Evolutionary conservation across 352 stramenopile genomes (phyloP), one percentile per base, ranked within the genome.

Genomic region (Phytophthora macrochlamydospora): DNA sequence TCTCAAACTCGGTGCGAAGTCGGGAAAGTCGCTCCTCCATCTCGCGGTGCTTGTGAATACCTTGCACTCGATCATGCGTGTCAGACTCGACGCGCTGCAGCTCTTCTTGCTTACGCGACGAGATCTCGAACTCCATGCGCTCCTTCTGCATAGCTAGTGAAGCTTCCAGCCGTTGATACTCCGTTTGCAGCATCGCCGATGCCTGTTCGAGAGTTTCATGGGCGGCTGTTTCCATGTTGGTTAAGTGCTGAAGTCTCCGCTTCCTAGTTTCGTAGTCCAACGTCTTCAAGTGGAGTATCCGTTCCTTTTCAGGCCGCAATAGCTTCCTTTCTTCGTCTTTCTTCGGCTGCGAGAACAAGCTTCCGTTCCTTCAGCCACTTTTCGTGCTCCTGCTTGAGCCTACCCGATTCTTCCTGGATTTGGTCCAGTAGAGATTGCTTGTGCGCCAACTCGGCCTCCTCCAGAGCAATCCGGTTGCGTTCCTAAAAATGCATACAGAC

Each of bases 391-490:
- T 54, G 42, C 45, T 93, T 81, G 2, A 94, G 69, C 13, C 81
- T 82, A 8, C 62, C 55, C 2, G 73, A 81, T 49, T 93, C 75
- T 40, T 71, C 50, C 62, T 87, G 70, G 44, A 91, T 78, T 31
- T 88, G 72, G 48, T 80, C 64, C 12, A 95, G 53, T 24, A 91
- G 62, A 37, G 77, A 62, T 60, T 88, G 81, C 63, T 93, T 96
- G 45, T 86, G 71, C 42, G 69, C 29, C 6, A 94, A 55, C 42
- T 89, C 79, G 9, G 72, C 82, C 68, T 95, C 86, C 45, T 94
- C 86, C 35, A 91, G 69, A 29, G 85, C 88, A 51, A 93, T 94
- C 2, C 84, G 81, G 51, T 93, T 92, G 40, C 88, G 77, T 63
- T 95, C 86, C 88, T 95, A 61, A 38, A n/a, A 12, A 66, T 45